Conservation (phyloP, 164 flowering plant genomes). For the Chimonanthus praecox region DNA sequence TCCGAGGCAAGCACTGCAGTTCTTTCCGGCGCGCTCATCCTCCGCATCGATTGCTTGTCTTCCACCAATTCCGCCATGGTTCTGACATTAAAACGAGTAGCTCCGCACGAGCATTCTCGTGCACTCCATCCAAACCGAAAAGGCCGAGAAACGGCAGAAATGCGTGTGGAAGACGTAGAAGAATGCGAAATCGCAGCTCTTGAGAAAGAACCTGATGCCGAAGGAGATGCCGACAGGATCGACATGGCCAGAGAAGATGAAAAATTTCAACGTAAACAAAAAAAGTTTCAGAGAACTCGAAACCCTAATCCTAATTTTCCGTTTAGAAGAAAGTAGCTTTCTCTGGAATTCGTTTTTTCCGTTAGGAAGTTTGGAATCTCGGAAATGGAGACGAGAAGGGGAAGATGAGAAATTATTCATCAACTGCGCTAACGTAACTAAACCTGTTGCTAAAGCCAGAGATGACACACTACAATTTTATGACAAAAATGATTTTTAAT, state of each 20-base stretch:
- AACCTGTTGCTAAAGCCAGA: no score
- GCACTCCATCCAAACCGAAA: constrained; percentile 5
- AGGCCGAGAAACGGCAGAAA: constrained; percentile 2
- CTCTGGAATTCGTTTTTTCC: no score
- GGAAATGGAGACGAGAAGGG: no score
- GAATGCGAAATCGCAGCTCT: constrained; percentile 17
- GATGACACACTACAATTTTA: no score
- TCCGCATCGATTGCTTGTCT: constrained; percentile 21
- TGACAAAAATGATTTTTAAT: no score
- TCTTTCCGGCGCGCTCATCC: constrained; percentile 2
- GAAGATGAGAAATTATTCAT: no score
- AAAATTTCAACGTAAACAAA: background rate
- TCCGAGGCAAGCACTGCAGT: constrained; percentile 1
- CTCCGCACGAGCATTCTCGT: constrained; percentile 5
- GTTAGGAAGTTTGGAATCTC: no score
- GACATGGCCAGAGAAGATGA: constrained; percentile 11
- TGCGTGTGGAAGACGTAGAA: background rate
- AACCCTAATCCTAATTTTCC: background rate
- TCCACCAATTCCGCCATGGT: constrained; percentile 37
- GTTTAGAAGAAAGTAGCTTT: no score
- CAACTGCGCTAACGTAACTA: no score
- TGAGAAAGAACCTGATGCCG: constrained; percentile 11
- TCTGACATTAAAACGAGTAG: constrained; percentile 11
- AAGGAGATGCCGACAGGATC: constrained; percentile 19
- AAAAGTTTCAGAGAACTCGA: background rate